Conservation (phyloP, 179 eudicot species). For the Camellia oleifera region DNA sequence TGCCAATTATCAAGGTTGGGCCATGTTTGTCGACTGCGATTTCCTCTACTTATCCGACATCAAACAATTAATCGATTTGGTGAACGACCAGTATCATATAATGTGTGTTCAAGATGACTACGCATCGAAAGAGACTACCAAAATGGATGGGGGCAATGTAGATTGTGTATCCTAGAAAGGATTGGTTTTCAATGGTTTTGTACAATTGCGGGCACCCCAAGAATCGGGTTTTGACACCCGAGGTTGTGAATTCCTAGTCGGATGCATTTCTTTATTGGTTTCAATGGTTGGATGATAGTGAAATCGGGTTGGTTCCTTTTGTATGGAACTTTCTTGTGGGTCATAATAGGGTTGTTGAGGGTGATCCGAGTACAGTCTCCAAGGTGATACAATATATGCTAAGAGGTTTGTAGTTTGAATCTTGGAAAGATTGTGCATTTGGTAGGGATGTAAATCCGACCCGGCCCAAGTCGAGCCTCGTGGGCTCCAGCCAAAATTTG, state of each 20-base stretch:
- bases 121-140: constrained; percentile 86
- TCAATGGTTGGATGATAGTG: constrained; percentile 80
- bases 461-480: too few species aligned
- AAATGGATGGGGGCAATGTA: constrained; percentile 97
- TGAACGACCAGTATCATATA: constrained; percentile 70
- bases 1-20: constrained; percentile 81
- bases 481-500: too few species aligned
- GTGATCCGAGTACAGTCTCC: constrained; percentile 42
- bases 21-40: constrained; percentile 93
- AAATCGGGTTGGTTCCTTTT: constrained; percentile 76
- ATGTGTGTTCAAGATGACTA: constrained; percentile 98
- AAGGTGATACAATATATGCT: constrained; percentile 87
- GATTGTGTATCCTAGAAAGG: constrained; percentile 88
- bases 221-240: constrained; percentile 60
- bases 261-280: constrained; percentile 87
- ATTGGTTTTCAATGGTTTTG: constrained; percentile 96
- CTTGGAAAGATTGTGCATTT: constrained; percentile 88
- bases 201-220: constrained; percentile 86
- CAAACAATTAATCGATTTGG: constrained; percentile 56
- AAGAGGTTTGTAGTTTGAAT: constrained; percentile 96
- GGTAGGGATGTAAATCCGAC: constrained; percentile 5
- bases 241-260: constrained; percentile 58
- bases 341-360: constrained; percentile 68
- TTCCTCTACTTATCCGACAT: constrained; percentile 70
- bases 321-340: constrained; percentile 98